A percentile compares a stretch with the other conserved stretches of the same genome.
Evolutionary conservation across 2,329 filamentous ascomycete genomes (phyloP).

Genomic region (Xylaria multiplex): DNA sequence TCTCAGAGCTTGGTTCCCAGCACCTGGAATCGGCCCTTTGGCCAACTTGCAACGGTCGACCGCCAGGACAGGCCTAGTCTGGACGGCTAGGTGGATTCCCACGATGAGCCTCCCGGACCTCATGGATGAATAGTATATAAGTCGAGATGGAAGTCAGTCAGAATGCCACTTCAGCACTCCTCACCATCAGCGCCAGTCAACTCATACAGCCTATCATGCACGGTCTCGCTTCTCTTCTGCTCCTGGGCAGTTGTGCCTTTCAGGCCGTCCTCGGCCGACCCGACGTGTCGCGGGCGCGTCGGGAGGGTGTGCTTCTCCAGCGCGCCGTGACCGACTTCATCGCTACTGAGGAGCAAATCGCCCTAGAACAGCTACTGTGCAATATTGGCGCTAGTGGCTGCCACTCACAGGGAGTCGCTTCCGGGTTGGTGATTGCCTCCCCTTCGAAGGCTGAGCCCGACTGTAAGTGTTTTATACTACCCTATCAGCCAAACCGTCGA

Average conservation of each 20-base stretch:
- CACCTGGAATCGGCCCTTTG: constrained; percentile 35
- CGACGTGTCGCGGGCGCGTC: constrained; percentile 46
- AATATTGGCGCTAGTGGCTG: constrained; percentile 69
- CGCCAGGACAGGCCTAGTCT: constrained; percentile 12
- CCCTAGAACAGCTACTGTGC: constrained; percentile 63
- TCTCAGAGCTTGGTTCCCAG: constrained; percentile 4
- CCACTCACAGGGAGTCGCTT: constrained; percentile 57
- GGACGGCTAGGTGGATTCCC: constrained; percentile 13
- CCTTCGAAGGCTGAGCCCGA: constrained; percentile 64
- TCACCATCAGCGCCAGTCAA: constrained; percentile 43
- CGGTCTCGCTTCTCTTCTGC: constrained; percentile 59
- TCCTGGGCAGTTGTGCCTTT: constrained; percentile 62
- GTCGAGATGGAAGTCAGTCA: constrained; percentile 43
- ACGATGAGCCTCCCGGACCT: constrained; percentile 18
- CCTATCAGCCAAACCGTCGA: not conserved
- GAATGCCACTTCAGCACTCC: constrained; percentile 34
- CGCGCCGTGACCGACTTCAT: constrained; percentile 65
- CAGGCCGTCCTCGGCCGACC: constrained; percentile 63
- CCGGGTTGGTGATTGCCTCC: constrained; percentile 66
- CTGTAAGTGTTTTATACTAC: constrained; percentile 56
- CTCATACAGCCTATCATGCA: constrained; percentile 59
- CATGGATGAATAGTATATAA: constrained; percentile 40
- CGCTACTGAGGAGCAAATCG: constrained; percentile 61
- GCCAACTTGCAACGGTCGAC: constrained; percentile 10
- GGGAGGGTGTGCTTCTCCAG: constrained; percentile 54